phyloP scores from a whole-genome alignment of 2,329 filamentous ascomycete genomes.

The Beauveria pseudobassiana region DNA sequence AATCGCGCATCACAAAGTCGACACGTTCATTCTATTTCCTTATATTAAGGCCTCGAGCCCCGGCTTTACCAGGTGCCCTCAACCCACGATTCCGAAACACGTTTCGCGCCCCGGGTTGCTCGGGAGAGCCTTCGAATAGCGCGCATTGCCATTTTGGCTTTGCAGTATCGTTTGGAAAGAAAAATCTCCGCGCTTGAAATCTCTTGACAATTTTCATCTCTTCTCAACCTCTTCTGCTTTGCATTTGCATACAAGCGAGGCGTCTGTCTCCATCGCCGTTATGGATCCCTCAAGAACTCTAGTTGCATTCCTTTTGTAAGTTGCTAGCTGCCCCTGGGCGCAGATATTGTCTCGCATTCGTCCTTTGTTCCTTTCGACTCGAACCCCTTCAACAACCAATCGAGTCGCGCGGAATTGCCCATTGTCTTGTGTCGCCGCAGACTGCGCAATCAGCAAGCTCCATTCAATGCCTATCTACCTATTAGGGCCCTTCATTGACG shows the following conservation, averaged over 20 bases:
- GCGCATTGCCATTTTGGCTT: neutral
- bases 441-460: neutral
- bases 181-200: neutral
- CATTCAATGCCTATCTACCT: neutral
- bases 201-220: neutral
- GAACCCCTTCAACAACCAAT: constrained; percentile 2
- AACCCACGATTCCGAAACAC: constrained; percentile 7
- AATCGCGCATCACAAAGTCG: neutral
- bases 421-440: constrained; percentile 8
- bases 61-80: neutral
- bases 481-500: neutral
- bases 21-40: neutral
- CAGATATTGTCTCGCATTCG: constrained; percentile 18
- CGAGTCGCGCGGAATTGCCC: neutral
- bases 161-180: neutral
- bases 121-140: neutral
- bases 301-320: constrained; percentile 62
- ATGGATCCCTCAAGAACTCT: constrained; percentile 60
- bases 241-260: neutral
- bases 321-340: constrained; percentile 20
- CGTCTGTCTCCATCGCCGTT: constrained; percentile 9
- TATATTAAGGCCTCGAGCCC: neutral
- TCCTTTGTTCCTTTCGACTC: constrained; percentile 15
- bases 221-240: neutral
- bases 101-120: neutral